Conservation (phyloP, 352 stramenopile genomes). For the Globisporangium irregulare region DNA sequence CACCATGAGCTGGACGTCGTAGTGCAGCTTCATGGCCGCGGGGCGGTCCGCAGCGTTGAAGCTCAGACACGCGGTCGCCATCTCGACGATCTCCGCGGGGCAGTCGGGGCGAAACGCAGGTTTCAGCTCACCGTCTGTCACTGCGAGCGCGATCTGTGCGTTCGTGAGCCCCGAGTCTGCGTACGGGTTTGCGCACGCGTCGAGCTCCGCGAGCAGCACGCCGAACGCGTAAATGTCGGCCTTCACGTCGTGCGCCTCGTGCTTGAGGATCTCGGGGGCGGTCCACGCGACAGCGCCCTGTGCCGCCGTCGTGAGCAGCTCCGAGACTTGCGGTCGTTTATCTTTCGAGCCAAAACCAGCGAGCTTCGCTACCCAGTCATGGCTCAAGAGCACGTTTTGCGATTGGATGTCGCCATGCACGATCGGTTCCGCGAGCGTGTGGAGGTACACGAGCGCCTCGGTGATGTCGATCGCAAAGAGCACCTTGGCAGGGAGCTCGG, state of each 20-base stretch:
- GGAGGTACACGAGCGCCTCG: conserved; percentile 46
- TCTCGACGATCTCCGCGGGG: conserved; percentile 35
- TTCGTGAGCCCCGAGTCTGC: conserved; percentile 9
- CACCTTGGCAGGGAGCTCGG: conserved; percentile 5
- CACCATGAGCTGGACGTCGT: conserved; percentile 29
- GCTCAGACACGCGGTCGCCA: conserved; percentile 51
- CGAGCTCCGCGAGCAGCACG: conserved; percentile 35
- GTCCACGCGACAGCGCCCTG: conserved; percentile 29
- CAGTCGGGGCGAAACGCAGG: conserved; percentile 47
- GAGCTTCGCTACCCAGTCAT: conserved; percentile 19
- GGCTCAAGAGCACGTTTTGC: conserved; percentile 19
- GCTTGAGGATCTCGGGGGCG: conserved; percentile 30
- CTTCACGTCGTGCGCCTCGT: conserved; percentile 18
- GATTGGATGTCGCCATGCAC: conserved; percentile 18
- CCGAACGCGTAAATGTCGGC: conserved; percentile 35
- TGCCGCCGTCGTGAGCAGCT: conserved; percentile 22
- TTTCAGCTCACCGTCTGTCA: conserved; percentile 40
- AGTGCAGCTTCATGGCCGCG: conserved; percentile 62
- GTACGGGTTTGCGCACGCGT: conserved; percentile 31
- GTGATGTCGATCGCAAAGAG: conserved; percentile 30
- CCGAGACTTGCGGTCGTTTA: not conserved
- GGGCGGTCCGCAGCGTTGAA: conserved; percentile 45
- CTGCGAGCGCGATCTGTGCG: conserved; percentile 40
- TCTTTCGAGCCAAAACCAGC: conserved; percentile 12
- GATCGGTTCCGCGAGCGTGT: conserved; percentile 19